Evolutionary conservation across 1,284 basidiomycete genomes (phyloP), one percentile per base, ranked within the genome.

Genomic region (Amylostereum areolatum): DNA sequence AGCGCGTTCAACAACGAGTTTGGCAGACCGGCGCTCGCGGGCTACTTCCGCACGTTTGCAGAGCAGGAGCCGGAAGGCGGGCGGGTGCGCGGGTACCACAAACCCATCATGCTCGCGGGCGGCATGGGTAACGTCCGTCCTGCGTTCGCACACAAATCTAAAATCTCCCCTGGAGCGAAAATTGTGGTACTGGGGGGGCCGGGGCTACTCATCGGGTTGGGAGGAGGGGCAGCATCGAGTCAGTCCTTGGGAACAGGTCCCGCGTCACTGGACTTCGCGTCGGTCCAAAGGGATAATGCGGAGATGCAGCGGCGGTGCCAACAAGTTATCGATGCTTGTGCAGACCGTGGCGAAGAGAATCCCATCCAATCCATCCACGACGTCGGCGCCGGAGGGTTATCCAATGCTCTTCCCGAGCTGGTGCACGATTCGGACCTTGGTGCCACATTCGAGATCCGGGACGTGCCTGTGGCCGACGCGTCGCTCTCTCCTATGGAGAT

Each of bases 401-500:
- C 92, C 41, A 99, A 99, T 64, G 96, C 96, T 24, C 75, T 99
- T 4, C 96, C 96, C 0, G 96, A 99, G 68, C 75, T 99, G 27
- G 97, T 99, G 2, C 95, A 98, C 65, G 96, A 99, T 66, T 89
- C 92, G 3, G 83, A 78, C 35, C 75, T 97, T 6, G 97, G 97
- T 29, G 97, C 91, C 2, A 77, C 66, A 12, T 95, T 98, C 62
- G 96, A 99, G 72, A 94, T 99, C 59, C 78, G 96, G 18, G 90
- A 98, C 58, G 85, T 99, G 6, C 80, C 92, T 27, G 82, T 97
- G 42, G 96, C 93, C 35, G 97, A 99, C 66, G 77, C 81, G 31
- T 85, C 87, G 43, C 93, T 99, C 92, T 95, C 91, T 7, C 97
- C 96, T 0, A 97, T 99, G 94, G 96, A 98, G 72, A 98, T 99